Evolutionary conservation across 1,284 basidiomycete species (phyloP), one percentile per base, ranked within the genome.

Genomic region (Cutaneotrichosporon sp.): DNA sequence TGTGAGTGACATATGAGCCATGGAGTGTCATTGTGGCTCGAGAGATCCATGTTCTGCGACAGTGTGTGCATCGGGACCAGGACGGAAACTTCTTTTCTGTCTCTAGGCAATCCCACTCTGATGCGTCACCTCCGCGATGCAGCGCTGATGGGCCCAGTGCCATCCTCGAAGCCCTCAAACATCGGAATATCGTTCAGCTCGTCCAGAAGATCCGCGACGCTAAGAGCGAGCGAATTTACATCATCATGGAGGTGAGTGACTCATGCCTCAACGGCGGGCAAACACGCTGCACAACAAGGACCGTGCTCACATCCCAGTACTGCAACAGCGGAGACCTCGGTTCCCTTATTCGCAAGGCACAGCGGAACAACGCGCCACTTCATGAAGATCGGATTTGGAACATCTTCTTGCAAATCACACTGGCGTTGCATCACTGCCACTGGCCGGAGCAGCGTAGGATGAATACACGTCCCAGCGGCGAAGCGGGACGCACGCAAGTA

Each of bases 321-420:
- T 97, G 93, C 70, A 89, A 90, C 8, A 90, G 91, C 22, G 93
- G 94, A 9, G 93, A 97, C 77, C 81, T 97, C 46, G 88, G 89
- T 2, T 78, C 82, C 26, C 75, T 94, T 63, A 93, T 97, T 73
- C 83, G 74, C 77, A 84, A 71, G 62, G 71, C 72, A 35, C 65
- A 72, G 57, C 59, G 68, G 12, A 58, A 54, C 50, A 82, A 80
- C 57, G 79, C 84, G 50, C 80, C 82, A 0, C 81, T 97, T 41
- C 81, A 89, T 1, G 93, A 97, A 76, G 92, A 96, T 57, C 87
- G 86, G 7, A 83, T 97, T 43, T 97, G 94, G 94, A 84, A 84
- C 63, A 96, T 94, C 70, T 89, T 97, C 62, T 84, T 90, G 73
- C 94, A 98, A 68, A 88, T 96, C 52, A 78, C 90, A 0, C 79